These are phyloP conservation scores for Colletotrichum australisinense DNA, from an alignment of 2,329 filamentous ascomycete species.

Conservation along the genomic window DNA sequence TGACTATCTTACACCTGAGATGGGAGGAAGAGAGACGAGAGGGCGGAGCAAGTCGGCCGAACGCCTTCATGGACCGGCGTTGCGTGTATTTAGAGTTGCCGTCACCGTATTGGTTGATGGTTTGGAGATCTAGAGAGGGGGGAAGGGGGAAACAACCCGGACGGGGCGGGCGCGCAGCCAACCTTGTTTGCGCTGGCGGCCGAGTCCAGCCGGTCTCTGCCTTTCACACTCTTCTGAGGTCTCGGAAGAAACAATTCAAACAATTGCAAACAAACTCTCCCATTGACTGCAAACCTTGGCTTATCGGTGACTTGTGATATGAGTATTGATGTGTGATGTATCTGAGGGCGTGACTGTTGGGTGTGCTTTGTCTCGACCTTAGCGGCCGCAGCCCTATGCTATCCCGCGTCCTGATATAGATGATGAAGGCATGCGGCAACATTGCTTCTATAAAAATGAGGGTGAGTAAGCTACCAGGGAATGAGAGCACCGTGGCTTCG, in stretches of 20 bases:
- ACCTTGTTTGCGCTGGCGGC: conserved; percentile 1
- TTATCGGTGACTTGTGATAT: not conserved
- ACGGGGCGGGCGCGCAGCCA: not conserved
- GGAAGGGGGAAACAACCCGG: conserved; percentile 8
- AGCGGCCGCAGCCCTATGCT: too few species aligned
- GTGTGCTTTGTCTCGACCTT: too few species aligned
- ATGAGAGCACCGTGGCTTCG: too few species aligned
- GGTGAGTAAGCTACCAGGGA: too few species aligned
- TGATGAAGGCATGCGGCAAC: too few species aligned
- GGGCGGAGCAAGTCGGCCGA: conserved; percentile 17
- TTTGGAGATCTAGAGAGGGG: not conserved
- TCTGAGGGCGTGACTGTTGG: not conserved
- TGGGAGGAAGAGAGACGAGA: not conserved
- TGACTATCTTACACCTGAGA: not conserved
- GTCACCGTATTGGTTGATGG: conserved; percentile 16
- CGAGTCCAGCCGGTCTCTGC: not conserved
- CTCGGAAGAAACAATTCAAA: conserved; percentile 1
- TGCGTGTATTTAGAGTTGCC: conserved; percentile 30
- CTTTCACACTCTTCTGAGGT: not conserved
- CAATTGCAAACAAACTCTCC: not conserved
- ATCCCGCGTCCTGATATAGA: too few species aligned
- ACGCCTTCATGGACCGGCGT: conserved; percentile 32
- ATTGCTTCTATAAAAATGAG: too few species aligned
- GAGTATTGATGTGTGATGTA: not conserved
- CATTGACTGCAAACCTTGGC: not conserved